phyloP scores from a whole-genome alignment of 805 yeast genomes.

The Metschnikowia kunwiensis region DNA sequence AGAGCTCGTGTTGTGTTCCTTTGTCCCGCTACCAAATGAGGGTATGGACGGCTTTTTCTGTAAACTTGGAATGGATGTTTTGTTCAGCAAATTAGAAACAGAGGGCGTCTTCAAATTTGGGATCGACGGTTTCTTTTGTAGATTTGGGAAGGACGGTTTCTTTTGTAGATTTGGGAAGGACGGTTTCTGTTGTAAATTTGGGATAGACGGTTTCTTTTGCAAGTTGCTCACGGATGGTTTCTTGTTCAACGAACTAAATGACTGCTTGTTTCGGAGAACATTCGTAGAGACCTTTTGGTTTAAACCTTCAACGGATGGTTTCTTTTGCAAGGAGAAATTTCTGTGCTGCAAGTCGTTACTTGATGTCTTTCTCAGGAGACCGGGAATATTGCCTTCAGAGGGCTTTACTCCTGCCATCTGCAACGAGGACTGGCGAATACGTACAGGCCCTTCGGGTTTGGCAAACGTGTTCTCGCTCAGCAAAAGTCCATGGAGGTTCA shows the following conservation, averaged over 20 bases:
- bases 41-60: background rate
- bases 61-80: background rate
- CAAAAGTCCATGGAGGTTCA: slow-evolving; percentile 34
- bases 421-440: slow-evolving; percentile 28
- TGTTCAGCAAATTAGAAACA: slow-evolving; percentile 3
- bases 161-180: slow-evolving; percentile 9
- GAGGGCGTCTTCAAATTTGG: slow-evolving; percentile 19
- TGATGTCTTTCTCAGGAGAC: slow-evolving; percentile 5
- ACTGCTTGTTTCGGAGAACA: slow-evolving; percentile 7
- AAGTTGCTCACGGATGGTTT: slow-evolving; percentile 14
- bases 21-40: background rate
- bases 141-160: slow-evolving; percentile 12
- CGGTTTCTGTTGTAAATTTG: slow-evolving; percentile 20
- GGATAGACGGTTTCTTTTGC: slow-evolving; percentile 19
- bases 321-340: slow-evolving; percentile 7
- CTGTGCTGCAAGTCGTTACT: slow-evolving; percentile 1
- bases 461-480: slow-evolving; percentile 21
- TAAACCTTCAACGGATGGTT: slow-evolving; percentile 6
- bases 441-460: slow-evolving; percentile 26
- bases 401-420: slow-evolving; percentile 36
- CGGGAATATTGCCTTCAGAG: slow-evolving; percentile 1
- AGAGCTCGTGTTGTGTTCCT: background rate
- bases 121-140: slow-evolving; percentile 3
- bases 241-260: slow-evolving; percentile 5
- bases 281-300: slow-evolving; percentile 8